phyloP scores from a whole-genome alignment of 352 stramenopile genomes.

The Peronospora farinosa region DNA sequence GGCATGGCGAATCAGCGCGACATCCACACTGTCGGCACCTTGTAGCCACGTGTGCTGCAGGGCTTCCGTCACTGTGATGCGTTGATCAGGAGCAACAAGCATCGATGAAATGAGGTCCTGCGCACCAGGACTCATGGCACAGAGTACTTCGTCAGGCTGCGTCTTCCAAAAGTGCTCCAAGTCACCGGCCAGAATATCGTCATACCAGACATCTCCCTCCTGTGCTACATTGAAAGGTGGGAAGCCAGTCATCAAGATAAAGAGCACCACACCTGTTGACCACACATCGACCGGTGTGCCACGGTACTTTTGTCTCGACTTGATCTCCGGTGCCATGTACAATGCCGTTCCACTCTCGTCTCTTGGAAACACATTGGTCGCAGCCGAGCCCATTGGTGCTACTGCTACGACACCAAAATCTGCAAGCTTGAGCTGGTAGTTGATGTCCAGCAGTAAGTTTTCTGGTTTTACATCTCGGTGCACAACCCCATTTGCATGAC shows the following conservation, averaged over 20 bases:
- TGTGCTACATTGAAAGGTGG: constrained; percentile 79
- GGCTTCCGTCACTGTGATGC: constrained; percentile 50
- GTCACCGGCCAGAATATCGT: constrained; percentile 42
- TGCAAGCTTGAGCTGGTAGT: constrained; percentile 84
- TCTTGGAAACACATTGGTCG: constrained; percentile 22
- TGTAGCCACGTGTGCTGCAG: constrained; percentile 57
- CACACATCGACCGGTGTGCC: constrained; percentile 83
- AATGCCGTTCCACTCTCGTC: constrained; percentile 75
- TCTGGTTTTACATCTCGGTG: constrained; percentile 89
- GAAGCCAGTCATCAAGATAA: constrained; percentile 87
- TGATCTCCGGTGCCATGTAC: constrained; percentile 88
- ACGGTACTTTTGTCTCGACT: constrained; percentile 48
- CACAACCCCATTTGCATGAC: constrained; percentile 62
- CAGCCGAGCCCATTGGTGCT: constrained; percentile 15
- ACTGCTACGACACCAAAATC: constrained; percentile 91
- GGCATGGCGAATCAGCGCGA: constrained; percentile 21
- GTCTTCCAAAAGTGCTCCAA: constrained; percentile 53
- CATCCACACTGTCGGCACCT: constrained; percentile 40
- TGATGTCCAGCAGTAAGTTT: constrained; percentile 83
- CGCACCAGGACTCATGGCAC: constrained; percentile 39
- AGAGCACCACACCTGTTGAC: constrained; percentile 86
- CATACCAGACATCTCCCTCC: constrained; percentile 73
- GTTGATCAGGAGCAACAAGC: constrained; percentile 53
- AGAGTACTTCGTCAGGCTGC: constrained; percentile 33
- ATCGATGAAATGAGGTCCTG: constrained; percentile 70